Conservation (phyloP, 768 basidiomycete species). For the Pisolithus marmoratus region DNA sequence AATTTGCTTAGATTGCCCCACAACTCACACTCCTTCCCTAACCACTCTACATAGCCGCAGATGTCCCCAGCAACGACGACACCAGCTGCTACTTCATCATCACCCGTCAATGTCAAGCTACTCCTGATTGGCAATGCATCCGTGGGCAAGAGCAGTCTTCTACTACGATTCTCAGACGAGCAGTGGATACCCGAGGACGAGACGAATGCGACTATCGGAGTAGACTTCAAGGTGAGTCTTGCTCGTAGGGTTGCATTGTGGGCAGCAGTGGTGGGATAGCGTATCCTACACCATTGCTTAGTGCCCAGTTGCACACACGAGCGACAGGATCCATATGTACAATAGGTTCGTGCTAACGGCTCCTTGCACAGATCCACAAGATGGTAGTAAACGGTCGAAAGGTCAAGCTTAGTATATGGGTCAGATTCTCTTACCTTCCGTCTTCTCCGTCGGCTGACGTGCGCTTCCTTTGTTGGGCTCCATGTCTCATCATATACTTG, state of each 20-base stretch:
- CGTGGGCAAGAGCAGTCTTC: constrained; percentile 88
- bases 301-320: neutral
- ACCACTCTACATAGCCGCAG: too few species aligned
- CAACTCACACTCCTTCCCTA: too few species aligned
- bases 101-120: constrained; percentile 54
- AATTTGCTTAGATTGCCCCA: too few species aligned
- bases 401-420: constrained; percentile 96
- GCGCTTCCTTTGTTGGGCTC: neutral
- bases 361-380: constrained; percentile 65
- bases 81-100: too few species aligned
- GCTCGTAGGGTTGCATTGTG: neutral
- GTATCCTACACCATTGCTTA: neutral
- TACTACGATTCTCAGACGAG: constrained; percentile 95
- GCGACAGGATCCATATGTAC: neutral
- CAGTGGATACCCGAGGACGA: constrained; percentile 89
- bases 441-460: neutral
- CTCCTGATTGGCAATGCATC: constrained; percentile 84
- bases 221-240: constrained; percentile 74
- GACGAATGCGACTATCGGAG: constrained; percentile 74
- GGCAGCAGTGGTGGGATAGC: neutral
- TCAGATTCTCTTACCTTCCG: constrained; percentile 32
- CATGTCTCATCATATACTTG: neutral
- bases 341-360: neutral
- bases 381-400: constrained; percentile 80
- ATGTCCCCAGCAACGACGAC: too few species aligned